A percentile compares a stretch with the other conserved stretches of the same genome.
Conservation (phyloP, 192 early-diverging fungal genomes). For the Coemansia sp. region DNA sequence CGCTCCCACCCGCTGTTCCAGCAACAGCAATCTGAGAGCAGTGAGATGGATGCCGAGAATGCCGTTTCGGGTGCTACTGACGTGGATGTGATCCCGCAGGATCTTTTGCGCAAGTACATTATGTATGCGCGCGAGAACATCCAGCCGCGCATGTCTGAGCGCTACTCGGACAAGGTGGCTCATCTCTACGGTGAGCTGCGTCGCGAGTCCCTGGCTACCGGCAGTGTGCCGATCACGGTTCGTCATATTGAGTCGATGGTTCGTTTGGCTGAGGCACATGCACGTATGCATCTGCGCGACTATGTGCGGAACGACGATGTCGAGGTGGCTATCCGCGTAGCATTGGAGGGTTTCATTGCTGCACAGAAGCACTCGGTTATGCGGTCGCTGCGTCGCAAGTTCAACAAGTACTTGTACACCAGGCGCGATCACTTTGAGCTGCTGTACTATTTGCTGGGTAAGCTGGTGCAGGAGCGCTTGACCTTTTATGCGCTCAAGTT, state of each 20-base stretch:
- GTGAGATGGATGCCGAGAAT: slow-evolving; percentile 38
- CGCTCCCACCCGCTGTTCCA: slow-evolving; percentile 76
- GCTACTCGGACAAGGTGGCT: slow-evolving; percentile 85
- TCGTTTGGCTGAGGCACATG: slow-evolving; percentile 82
- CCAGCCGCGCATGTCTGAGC: slow-evolving; percentile 73
- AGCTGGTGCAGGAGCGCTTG: slow-evolving; percentile 71
- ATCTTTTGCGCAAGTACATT: slow-evolving; percentile 80
- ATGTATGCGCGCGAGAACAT: slow-evolving; percentile 80
- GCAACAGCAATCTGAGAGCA: slow-evolving; percentile 18
- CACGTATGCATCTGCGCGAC: slow-evolving; percentile 94
- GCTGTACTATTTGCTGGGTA: slow-evolving; percentile 68
- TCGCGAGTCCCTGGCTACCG: slow-evolving; percentile 75
- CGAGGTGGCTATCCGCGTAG: slow-evolving; percentile 87
- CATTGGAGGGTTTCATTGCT: slow-evolving; percentile 83
- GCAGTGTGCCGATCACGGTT: slow-evolving; percentile 82
- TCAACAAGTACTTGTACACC: slow-evolving; percentile 78
- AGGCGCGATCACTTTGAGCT: slow-evolving; percentile 79
- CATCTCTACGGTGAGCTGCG: slow-evolving; percentile 90
- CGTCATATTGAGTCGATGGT: slow-evolving; percentile 86
- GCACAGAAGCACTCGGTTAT: slow-evolving; percentile 94
- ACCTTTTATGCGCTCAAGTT: slow-evolving; percentile 66
- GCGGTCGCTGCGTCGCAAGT: slow-evolving; percentile 74
- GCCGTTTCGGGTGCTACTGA: slow-evolving; percentile 43
- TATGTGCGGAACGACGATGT: slow-evolving; percentile 88
- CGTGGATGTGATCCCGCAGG: slow-evolving; percentile 70